Evolutionary conservation across 768 basidiomycete genomes (phyloP), one percentile per base, ranked within the genome.

Genomic region (Butyriboletus loyo): DNA sequence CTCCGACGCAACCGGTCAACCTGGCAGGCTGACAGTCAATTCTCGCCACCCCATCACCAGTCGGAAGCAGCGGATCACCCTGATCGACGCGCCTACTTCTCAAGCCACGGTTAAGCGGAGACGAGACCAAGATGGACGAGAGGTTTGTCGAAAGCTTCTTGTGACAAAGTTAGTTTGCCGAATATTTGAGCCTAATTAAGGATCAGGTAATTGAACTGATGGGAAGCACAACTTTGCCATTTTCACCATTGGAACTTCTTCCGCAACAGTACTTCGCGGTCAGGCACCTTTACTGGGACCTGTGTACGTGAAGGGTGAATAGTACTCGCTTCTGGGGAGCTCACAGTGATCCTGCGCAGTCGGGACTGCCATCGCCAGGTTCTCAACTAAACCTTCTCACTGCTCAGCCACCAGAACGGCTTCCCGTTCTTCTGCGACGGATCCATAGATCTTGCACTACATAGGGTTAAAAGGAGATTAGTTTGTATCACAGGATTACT

Each of bases 141-240:
- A 34, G 50, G 48, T 34, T 22, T 34, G 42, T 47, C 41, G 34
- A 60, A 35, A 27, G 32, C 19, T 22, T 42, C 47, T 47, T 50
- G 53, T 46, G 58, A 49, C 49, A 53, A 35, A 49, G 28, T 52
- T 30, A 42, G 49, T 41, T 56, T 61, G 49, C 65, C 59, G 56
- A 64, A 49, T 44, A 46, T 32, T 28, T 11, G 19, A 37, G 36
- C 55, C 52, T 46, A 62, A 64, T 55, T 53, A 50, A 56, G 56
- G 57, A 54, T 67, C 49, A 54, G 51, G 36, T 55, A 56, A 66
- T 52, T 50, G 61, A 54, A 54, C 36, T 35, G 43, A 44, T 44
- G 46, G 47, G 63, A 59, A 53, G 44, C 63, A 37, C 56, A 47
- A 56, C 52, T 46, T 55, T 50, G 37, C 45, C 36, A 40, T 51